phyloP scores from a whole-genome alignment of 768 basidiomycete genomes.

The Mycena galopus region DNA sequence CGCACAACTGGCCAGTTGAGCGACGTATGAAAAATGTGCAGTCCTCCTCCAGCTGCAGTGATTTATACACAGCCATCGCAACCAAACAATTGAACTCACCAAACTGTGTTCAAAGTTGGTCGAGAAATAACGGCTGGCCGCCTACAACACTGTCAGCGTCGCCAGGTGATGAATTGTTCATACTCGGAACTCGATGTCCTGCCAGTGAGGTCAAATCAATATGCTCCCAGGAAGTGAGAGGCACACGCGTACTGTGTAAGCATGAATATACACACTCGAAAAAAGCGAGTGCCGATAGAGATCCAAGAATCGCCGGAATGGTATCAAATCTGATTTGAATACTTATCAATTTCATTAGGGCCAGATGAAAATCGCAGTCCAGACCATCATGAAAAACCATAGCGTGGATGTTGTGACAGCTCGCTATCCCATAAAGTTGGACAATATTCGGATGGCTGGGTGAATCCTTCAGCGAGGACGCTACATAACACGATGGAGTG shows the following conservation, averaged over 20 bases:
- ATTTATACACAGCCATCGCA: not conserved
- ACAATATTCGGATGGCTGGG: not conserved
- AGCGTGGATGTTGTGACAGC: not conserved
- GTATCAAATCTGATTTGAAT: not conserved
- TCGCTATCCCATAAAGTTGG: not conserved
- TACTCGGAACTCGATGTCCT: not conserved
- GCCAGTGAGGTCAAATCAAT: not conserved
- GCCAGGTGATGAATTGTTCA: not conserved
- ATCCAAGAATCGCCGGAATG: not conserved
- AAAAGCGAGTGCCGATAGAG: not conserved
- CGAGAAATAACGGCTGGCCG: not conserved
- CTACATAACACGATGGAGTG: not conserved
- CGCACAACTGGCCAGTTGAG: not conserved
- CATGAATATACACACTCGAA: not conserved
- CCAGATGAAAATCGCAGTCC: not conserved
- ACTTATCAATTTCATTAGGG: not conserved
- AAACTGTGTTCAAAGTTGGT: not conserved
- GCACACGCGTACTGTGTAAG: not conserved
- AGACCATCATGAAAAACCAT: not conserved
- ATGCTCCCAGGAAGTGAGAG: not conserved
- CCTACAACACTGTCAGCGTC: not conserved
- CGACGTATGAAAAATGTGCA: not conserved
- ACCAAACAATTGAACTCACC: not conserved
- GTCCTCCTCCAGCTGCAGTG: not conserved
- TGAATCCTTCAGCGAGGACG: not conserved